Base-by-base conservation (phyloP, 1,284 basidiomycete species). In the Grifola frondosa region DNA sequence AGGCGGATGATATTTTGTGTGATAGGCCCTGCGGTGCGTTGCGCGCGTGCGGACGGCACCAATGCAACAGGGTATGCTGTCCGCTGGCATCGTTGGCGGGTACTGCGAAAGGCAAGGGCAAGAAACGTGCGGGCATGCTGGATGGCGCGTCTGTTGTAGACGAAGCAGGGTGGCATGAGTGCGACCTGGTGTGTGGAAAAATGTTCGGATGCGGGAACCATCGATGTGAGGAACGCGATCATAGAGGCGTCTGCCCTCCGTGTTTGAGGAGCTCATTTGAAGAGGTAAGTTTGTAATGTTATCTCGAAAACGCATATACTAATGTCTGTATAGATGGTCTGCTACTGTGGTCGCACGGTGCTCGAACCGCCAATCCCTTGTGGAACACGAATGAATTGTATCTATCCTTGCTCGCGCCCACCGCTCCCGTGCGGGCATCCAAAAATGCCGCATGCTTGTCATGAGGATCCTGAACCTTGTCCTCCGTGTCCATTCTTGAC, bases 191-290 rank as follows among this genome's bases (percentile, higher is more conserved):
- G 0, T 95, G 91, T 50, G 84, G 81, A 15, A 89, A 84, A 62
- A 53, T 73, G 55, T 69, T 94, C 19, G 66, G 65, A 8, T 94
- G 91, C 52, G 89, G 88, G 1, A 78, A 84, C 41, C 91, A 94
- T 60, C 66, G 57, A 5, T 93, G 93, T 61, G 80, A 86, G 47
- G 76, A 80, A 54, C 71, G 74, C 23, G 93, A 97, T 60, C 94
- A 97, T 65, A 80, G 75, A 48, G 89, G 89, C 0, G 66, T 75
- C 0, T 97, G 94, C 60, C 83, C 79, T 3, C 76, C 83, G 10
- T 97, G 94, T 65, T 69, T 95, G 39, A 76, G 83, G 57, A 92
- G 91, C 26, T 85, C 85, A 0, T 97, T 94, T 53, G 91, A 95
- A 42, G 94, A 97, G 77, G 85, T 86, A 49, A 41, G 29, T 26